Evolutionary conservation across 441 rosid species (phyloP).

Genomic region (Flueggea neowawraea): DNA sequence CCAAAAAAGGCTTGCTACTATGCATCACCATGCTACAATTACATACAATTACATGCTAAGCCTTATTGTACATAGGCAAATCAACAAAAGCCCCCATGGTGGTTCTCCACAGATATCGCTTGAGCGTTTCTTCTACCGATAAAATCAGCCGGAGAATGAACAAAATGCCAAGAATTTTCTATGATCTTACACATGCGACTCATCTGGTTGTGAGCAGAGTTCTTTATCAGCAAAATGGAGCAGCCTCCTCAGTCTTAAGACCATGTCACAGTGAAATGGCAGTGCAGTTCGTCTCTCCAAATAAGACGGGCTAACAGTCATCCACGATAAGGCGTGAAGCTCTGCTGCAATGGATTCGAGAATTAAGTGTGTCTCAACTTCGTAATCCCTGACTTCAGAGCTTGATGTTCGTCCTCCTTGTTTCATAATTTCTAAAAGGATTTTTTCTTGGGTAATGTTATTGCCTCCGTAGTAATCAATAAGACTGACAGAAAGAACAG

Average conservation of each 20-base stretch:
- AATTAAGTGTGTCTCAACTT: conserved; percentile 74
- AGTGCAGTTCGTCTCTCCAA: conserved; percentile 84
- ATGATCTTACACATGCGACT: conserved; percentile 35
- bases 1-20: too few species aligned
- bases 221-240: conserved; percentile 99
- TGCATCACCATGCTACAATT: too few species aligned
- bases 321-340: conserved; percentile 97
- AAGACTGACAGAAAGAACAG: conserved; percentile 83
- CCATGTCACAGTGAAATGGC: conserved; percentile 97
- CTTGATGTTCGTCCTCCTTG: conserved; percentile 50
- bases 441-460: conserved; percentile 50
- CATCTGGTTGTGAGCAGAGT: conserved; percentile 64
- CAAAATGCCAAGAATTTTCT: background rate
- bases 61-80: too few species aligned
- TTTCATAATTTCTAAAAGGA: conserved; percentile 44
- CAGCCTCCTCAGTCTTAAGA: conserved; percentile 89
- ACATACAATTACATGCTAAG: too few species aligned
- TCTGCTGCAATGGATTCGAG: conserved; percentile 88
- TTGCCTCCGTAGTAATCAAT: conserved; percentile 86
- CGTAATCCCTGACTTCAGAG: conserved; percentile 75
- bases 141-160: too few species aligned
- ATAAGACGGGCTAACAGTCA: conserved; percentile 93
- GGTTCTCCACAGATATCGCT: too few species aligned
- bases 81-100: too few species aligned
- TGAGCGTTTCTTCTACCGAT: too few species aligned